These are phyloP conservation scores for Colletotrichum gloeosporioides DNA, from an alignment of 2,329 filamentous ascomycete species.

Conservation along the genomic window DNA sequence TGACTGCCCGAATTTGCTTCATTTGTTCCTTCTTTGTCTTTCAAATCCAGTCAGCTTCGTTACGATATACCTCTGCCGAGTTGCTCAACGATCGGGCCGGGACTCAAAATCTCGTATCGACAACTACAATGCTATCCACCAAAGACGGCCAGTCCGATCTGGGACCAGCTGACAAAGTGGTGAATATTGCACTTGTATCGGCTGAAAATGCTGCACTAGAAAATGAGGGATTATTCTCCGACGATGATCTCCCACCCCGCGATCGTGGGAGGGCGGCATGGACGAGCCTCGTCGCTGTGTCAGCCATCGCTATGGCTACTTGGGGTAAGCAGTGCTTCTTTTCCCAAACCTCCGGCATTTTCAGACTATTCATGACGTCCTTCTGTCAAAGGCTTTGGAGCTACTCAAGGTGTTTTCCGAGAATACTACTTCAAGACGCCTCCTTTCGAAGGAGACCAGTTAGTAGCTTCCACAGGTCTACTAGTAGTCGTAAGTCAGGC, in stretches of 20 bases:
- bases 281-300: background rate
- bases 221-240: background rate
- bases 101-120: background rate
- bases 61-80: rapidly evolving
- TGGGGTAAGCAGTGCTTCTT: background rate
- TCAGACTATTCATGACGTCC: background rate
- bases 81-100: background rate
- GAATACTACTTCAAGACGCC: conserved; percentile 6
- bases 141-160: background rate
- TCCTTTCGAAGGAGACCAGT: background rate
- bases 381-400: background rate
- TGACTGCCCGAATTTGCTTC: background rate
- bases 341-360: rapidly evolving
- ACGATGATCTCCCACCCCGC: background rate
- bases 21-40: background rate
- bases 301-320: conserved; percentile 1
- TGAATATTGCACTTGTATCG: background rate
- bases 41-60: background rate
- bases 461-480: background rate
- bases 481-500: background rate
- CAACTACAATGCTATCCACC: background rate
- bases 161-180: background rate
- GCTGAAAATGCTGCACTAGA: background rate
- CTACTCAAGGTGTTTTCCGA: conserved; percentile 2
- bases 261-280: background rate